Evolutionary conservation across 2,329 filamentous ascomycete species (phyloP).

Genomic region (Phymatotrichopsis omnivora): DNA sequence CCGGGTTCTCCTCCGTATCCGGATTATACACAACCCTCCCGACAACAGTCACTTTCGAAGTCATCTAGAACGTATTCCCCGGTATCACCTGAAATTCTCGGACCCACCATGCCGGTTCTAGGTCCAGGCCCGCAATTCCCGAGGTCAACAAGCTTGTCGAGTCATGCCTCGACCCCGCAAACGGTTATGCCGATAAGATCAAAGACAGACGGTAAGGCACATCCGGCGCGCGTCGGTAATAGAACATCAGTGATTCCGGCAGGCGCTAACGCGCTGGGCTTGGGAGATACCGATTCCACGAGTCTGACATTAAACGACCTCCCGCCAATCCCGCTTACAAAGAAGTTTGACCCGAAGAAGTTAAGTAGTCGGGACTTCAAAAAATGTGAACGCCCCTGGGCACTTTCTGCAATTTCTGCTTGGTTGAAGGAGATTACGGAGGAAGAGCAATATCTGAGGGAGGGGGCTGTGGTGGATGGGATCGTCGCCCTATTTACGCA

Average conservation of each 20-base stretch:
- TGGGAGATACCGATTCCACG: conserved; percentile 12
- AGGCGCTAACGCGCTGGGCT: conserved; percentile 2
- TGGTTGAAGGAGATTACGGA: conserved; percentile 89
- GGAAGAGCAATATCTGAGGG: conserved; percentile 77
- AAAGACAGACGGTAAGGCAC: conserved; percentile 76
- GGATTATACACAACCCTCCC: conserved; percentile 36
- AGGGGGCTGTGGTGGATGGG: conserved; percentile 75
- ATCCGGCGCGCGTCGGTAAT: conserved; percentile 22
- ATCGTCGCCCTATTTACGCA: conserved; percentile 81
- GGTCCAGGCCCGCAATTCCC: conserved; percentile 43
- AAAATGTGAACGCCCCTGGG: conserved; percentile 84
- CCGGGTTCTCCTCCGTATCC: conserved; percentile 50
- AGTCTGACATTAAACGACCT: conserved; percentile 46
- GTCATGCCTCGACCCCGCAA: conserved; percentile 68
- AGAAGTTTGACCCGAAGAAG: conserved; percentile 78
- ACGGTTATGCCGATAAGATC: conserved; percentile 77
- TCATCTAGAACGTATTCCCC: conserved; percentile 31
- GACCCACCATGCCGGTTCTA: conserved; percentile 36
- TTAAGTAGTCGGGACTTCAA: conserved; percentile 70
- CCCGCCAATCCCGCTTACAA: conserved; percentile 68
- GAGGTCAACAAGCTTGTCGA: conserved; percentile 72
- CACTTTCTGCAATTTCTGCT: conserved; percentile 70
- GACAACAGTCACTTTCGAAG: conserved; percentile 39
- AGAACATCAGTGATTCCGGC: conserved; percentile 18
- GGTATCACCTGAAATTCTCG: conserved; percentile 44